Percentiles rank a stretch among this genome's conserved stretches.
These are phyloP conservation scores for Mitragyna speciosa DNA, from an alignment of 257 asterid species.

Conservation along the genomic window DNA sequence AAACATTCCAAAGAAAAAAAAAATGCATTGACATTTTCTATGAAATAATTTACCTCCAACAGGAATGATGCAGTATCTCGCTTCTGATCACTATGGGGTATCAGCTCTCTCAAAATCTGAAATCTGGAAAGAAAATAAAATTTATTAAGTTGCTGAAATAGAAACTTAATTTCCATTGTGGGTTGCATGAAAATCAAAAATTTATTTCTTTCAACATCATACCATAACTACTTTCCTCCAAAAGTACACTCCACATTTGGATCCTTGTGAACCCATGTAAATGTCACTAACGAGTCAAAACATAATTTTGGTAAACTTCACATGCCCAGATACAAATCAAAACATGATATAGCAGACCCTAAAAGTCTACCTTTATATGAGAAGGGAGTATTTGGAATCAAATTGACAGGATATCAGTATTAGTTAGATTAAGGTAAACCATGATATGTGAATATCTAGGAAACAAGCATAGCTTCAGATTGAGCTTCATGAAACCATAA, in stretches of 20 bases:
- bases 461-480: too few relatives aligned
- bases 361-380: background rate
- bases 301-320: background rate
- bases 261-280: background rate
- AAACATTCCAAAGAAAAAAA: conserved; percentile 1
- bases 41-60: conserved; percentile 56
- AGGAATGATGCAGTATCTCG: conserved; percentile 91
- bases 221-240: background rate
- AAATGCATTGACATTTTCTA: background rate
- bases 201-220: background rate
- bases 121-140: conserved; percentile 43
- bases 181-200: background rate
- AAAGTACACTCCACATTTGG: background rate
- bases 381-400: background rate
- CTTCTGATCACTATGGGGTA: conserved; percentile 84
- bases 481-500: too few relatives aligned
- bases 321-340: background rate
- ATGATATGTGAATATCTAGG: too few relatives aligned
- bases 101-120: conserved; percentile 82
- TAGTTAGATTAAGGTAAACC: too few relatives aligned
- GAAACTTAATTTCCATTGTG: background rate
- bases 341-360: background rate
- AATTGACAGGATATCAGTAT: background rate
- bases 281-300: background rate
- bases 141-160: background rate